Evolutionary conservation across 129 eudicot species (phyloP).

Genomic region (Gnaphalium uliginosum): DNA sequence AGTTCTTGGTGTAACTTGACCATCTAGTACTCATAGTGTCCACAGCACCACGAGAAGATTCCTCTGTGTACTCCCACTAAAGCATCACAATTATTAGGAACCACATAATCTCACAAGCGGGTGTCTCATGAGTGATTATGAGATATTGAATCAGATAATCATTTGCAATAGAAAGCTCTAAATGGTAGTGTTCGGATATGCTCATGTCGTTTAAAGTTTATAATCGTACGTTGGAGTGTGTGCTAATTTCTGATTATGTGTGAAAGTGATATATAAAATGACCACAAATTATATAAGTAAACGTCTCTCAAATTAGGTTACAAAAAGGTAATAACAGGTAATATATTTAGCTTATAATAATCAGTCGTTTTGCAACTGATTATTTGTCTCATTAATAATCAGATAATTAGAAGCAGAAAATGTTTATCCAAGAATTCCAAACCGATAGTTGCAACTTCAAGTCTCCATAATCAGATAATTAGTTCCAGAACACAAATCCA

Average conservation of each 20-base stretch:
- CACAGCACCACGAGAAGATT: constrained; percentile 49
- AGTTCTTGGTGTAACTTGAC: constrained; percentile 41
- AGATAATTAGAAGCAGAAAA: neutral
- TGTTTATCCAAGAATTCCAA: neutral
- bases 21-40: constrained; percentile 46
- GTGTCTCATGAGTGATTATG: neutral
- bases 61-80: constrained; percentile 83
- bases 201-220: neutral
- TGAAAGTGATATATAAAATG: neutral
- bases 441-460: neutral
- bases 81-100: constrained; percentile 32
- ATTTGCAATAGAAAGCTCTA: neutral
- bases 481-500: neutral
- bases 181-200: neutral
- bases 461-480: neutral
- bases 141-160: neutral
- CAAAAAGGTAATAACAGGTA: neutral
- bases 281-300: neutral
- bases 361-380: neutral
- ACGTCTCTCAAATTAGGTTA: neutral
- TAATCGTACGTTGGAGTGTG: neutral
- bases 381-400: neutral
- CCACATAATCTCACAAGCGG: neutral
- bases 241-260: neutral
- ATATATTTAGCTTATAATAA: neutral